Conservation (phyloP, 345 rosid species). For the Populus pruinosa region DNA sequence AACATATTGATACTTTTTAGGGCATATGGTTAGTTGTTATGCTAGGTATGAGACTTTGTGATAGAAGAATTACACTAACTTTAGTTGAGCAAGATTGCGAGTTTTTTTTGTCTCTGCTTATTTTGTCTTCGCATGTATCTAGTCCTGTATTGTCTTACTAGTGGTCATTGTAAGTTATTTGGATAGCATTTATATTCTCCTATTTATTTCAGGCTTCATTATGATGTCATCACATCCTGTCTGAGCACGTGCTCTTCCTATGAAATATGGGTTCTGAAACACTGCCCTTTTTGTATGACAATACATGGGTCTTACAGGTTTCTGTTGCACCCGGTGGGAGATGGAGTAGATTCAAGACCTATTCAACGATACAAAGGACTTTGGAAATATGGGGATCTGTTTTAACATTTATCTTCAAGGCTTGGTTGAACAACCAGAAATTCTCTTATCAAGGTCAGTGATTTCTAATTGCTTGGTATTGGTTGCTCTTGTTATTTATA, state of each 20-base stretch:
- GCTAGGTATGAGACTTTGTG: not conserved
- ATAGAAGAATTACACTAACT: not conserved
- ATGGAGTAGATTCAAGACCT: slow-evolving; percentile 94
- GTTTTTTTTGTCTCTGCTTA: not conserved
- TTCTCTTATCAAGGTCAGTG: slow-evolving; percentile 78
- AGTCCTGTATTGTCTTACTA: not conserved
- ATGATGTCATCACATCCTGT: not conserved
- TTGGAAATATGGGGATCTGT: slow-evolving; percentile 98
- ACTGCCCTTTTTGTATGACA: not conserved
- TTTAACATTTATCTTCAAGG: slow-evolving; percentile 65
- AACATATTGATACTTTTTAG: not conserved
- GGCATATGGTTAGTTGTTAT: not conserved
- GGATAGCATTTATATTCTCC: not conserved
- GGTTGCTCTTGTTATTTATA: not conserved
- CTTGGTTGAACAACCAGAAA: slow-evolving; percentile 78
- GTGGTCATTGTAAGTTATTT: too few relatives aligned
- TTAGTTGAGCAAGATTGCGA: not conserved
- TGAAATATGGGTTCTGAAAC: not conserved
- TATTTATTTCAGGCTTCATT: not conserved
- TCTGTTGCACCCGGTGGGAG: slow-evolving; percentile 96
- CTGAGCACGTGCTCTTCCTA: not conserved
- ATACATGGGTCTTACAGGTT: slow-evolving; percentile 49
- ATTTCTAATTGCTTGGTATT: not conserved
- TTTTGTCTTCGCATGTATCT: not conserved
- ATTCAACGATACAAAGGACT: slow-evolving; percentile 88